Evolutionary conservation across 2,329 filamentous ascomycete species (phyloP).

Genomic region (Aspergillus neotritici): DNA sequence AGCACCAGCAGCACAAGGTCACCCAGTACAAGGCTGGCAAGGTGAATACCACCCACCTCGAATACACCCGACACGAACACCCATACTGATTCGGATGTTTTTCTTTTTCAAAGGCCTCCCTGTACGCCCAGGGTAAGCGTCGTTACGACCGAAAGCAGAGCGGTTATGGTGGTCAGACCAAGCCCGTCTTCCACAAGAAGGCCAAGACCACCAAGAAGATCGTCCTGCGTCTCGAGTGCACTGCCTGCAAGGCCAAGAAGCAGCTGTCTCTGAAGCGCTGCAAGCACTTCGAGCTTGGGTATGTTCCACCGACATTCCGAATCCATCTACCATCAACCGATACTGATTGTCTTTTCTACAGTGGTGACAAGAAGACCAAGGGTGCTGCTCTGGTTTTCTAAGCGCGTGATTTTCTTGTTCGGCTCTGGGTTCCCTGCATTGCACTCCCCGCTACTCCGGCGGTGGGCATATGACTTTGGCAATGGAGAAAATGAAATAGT

Average conservation of each 20-base stretch:
- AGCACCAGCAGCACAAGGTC: slow-evolving; percentile 88
- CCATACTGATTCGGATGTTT: slow-evolving; percentile 19
- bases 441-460: slow-evolving; percentile 30
- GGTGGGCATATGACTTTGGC: slow-evolving; percentile 36
- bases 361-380: slow-evolving; percentile 99
- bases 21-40: slow-evolving; percentile 97
- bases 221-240: slow-evolving; percentile 96
- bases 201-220: slow-evolving; percentile 99
- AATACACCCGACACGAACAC: slow-evolving; percentile 13
- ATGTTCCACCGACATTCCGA: slow-evolving; percentile 43
- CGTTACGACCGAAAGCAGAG: slow-evolving; percentile 99
- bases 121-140: slow-evolving; percentile 98
- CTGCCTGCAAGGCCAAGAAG: slow-evolving; percentile 94
- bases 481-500: slow-evolving; percentile 41
- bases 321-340: neutral
- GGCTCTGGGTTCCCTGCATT: slow-evolving; percentile 40
- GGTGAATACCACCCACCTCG: slow-evolving; percentile 45
- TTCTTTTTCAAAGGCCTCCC: slow-evolving; percentile 61
- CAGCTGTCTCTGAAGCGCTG: slow-evolving; percentile 98
- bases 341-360: slow-evolving; percentile 48
- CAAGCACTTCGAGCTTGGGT: slow-evolving; percentile 99
- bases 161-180: slow-evolving; percentile 99
- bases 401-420: slow-evolving; percentile 48
- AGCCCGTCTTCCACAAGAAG: slow-evolving; percentile 99
- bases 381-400: slow-evolving; percentile 99